A percentile compares a stretch with the other conserved stretches of the same genome.
These are phyloP conservation scores for Trichoderma gracile DNA, from an alignment of 2,329 filamentous ascomycete genomes.

Conservation along the genomic window DNA sequence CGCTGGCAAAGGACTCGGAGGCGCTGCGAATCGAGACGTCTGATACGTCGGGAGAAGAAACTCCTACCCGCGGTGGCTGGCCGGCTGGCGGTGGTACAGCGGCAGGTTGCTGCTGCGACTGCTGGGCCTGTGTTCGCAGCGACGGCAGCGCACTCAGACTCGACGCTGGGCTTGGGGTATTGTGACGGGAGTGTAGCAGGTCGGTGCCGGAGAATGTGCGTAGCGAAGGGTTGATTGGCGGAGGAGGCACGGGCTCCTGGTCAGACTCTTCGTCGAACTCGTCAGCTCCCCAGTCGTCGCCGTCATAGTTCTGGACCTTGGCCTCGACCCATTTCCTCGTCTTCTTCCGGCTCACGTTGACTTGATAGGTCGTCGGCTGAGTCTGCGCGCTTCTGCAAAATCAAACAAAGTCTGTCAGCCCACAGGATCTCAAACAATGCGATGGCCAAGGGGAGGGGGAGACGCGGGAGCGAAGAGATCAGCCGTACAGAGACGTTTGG, in stretches of 20 bases:
- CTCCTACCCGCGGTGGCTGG: constrained; percentile 6
- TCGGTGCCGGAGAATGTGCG: constrained; percentile 24
- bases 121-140: constrained; percentile 1
- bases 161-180: constrained; percentile 13
- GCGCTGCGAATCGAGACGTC: constrained; percentile 19
- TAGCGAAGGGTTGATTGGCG: constrained; percentile 15
- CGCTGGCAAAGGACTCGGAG: constrained; percentile 10
- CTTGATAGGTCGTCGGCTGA: constrained; percentile 61
- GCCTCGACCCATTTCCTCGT: constrained; percentile 96
- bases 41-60: constrained; percentile 19
- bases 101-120: constrained; percentile 16
- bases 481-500: constrained; percentile 23
- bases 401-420: constrained; percentile 4
- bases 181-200: constrained; percentile 21
- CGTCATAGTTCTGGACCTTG: constrained; percentile 82
- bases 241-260: constrained; percentile 35
- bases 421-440: background rate
- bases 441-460: background rate
- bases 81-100: background rate
- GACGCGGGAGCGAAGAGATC: background rate
- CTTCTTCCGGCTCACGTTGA: constrained; percentile 85
- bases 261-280: constrained; percentile 55
- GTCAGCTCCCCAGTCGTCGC: constrained; percentile 86
- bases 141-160: constrained; percentile 19
- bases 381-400: constrained; percentile 36